Percentiles rank a stretch among this genome's conserved stretches.
Conservation (phyloP, 305 asterid species). For the Fraxinus latifolia region DNA sequence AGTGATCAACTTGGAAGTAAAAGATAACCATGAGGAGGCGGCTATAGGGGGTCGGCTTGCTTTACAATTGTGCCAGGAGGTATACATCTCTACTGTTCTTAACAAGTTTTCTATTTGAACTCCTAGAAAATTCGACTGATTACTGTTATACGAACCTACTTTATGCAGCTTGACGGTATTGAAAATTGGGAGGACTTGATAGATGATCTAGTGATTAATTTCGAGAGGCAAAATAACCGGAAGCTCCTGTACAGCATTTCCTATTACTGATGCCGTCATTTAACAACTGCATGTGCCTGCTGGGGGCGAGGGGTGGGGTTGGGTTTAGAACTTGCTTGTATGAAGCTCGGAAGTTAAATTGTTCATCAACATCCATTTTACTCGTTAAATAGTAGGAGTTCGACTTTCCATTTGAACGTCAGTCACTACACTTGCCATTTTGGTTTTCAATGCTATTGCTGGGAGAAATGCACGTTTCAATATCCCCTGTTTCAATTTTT, state of each 20-base stretch:
- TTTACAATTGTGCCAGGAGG: constrained; percentile 74
- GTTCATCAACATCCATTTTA: not conserved
- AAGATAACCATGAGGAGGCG: constrained; percentile 93
- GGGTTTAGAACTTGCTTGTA: not conserved
- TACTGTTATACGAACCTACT: not conserved
- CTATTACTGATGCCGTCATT: constrained; percentile 33
- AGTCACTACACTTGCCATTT: not conserved
- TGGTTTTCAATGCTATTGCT: not conserved
- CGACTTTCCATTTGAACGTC: not conserved
- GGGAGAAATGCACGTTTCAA: not conserved
- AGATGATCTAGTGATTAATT: constrained; percentile 45
- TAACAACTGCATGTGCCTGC: not conserved
- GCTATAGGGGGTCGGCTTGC: constrained; percentile 84
- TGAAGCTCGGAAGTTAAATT: not conserved
- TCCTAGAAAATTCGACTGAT: not conserved
- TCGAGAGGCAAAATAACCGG: constrained; percentile 51
- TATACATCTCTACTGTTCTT: constrained; percentile 23
- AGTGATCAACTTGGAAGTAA: constrained; percentile 77
- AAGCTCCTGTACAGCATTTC: constrained; percentile 52
- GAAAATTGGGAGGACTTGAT: constrained; percentile 53
- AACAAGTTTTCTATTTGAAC: not conserved
- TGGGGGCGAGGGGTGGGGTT: not conserved
- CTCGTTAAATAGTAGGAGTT: not conserved
- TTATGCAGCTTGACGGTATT: constrained; percentile 40
- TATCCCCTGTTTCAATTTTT: not conserved